Evolutionary conservation across 495 filamentous ascomycete genomes (phyloP), one percentile per base, ranked within the genome.

Genomic region (Aspergillus panamensis): DNA sequence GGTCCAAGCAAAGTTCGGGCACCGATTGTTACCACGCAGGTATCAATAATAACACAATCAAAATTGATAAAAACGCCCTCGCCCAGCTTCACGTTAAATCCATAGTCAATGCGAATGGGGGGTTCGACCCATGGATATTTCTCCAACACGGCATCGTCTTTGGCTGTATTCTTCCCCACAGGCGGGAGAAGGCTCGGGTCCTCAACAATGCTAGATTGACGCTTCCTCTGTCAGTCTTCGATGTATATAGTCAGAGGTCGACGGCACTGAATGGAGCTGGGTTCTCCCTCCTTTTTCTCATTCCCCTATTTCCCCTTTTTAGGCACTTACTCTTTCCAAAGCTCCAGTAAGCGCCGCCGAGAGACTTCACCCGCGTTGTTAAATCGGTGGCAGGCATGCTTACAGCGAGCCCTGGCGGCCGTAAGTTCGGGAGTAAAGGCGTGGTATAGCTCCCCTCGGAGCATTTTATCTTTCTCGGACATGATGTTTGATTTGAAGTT

Each of bases 1-100:
- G 92, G 90, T 0, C 89, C 92, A 39, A 96, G 75, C 19, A 96
- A 73, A 3, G 90, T 92, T 21, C 92, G 84, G 7, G 85, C 80
- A 5, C 92, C 92, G 50, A 96, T 85, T 7, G 82, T 86, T 49
- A 96, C 85, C 21, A 80, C 62, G 67, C 87, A 88, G 3, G 86
- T 93, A 70, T 97, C 92, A 20, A 96, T 69, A 62, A 91, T 84
- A 4, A 83, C 85, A 55, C 80, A 82, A 72, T 90, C 86, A 67
- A 80, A 86, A 74, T 95, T 96, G 69, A 95, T 77, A 67, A 85
- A 96, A 14, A 89, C 86, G 30, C 79, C 77, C 19, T 80, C 67
- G 20, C 87, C 89, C 20, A 92, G 59, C 51, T 77, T 78, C 45
- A 92, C 71, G 56, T 95, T 91, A 63, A 76, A 83, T 2, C 91